Conservation (phyloP, 139 green algal genomes). For the Chara braunii region DNA sequence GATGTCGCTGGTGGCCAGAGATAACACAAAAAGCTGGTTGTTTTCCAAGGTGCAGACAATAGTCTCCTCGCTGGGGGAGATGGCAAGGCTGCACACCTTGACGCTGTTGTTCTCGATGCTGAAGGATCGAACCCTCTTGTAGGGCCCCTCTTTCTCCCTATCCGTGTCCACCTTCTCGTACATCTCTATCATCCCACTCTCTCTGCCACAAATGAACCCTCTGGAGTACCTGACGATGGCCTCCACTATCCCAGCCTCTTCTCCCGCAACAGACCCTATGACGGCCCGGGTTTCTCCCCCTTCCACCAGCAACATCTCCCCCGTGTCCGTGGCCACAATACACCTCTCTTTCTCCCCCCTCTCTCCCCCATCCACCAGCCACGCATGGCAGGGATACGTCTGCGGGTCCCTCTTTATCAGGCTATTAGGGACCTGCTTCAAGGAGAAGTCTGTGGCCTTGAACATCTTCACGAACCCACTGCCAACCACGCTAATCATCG, state of each 20-base stretch:
- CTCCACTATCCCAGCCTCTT: slow-evolving; percentile 23
- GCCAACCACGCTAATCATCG: slow-evolving; percentile 54
- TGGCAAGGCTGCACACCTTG: slow-evolving; percentile 27
- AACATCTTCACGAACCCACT: slow-evolving; percentile 59
- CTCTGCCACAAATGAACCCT: slow-evolving; percentile 38
- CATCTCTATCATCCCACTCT: slow-evolving; percentile 37
- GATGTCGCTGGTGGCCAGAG: slow-evolving; percentile 63
- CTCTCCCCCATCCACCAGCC: slow-evolving; percentile 45
- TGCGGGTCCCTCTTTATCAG: slow-evolving; percentile 53
- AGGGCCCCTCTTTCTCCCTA: slow-evolving; percentile 27
- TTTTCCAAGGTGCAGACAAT: slow-evolving; percentile 58
- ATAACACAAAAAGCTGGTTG: slow-evolving; percentile 59
- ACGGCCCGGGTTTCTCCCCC: slow-evolving; percentile 11
- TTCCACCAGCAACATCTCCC: slow-evolving; percentile 70
- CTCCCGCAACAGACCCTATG: neutral
- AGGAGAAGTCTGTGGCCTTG: slow-evolving; percentile 33
- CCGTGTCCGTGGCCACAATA: slow-evolving; percentile 63
- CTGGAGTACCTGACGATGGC: slow-evolving; percentile 56
- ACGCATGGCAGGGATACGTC: slow-evolving; percentile 55
- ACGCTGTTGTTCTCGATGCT: slow-evolving; percentile 15
- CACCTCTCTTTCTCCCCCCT: slow-evolving; percentile 38
- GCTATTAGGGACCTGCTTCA: slow-evolving; percentile 49
- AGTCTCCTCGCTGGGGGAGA: slow-evolving; percentile 67
- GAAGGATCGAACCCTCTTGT: slow-evolving; percentile 8
- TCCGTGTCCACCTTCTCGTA: slow-evolving; percentile 37